Evolutionary conservation across 441 rosid species (phyloP).

Genomic region (Arabidopsis hybrid): DNA sequence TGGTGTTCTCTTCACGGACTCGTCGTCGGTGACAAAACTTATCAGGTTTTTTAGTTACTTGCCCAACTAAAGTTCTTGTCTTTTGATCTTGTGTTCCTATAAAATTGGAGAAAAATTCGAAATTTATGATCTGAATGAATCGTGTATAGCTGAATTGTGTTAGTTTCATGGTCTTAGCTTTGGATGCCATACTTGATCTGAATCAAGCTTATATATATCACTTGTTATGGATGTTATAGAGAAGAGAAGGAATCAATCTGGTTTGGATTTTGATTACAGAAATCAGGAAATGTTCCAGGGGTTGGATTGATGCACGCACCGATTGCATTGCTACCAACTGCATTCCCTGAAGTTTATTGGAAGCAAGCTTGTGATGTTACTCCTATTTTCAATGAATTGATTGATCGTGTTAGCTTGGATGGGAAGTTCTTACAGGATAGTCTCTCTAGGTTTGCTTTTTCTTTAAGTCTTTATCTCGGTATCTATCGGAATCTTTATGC

Average conservation of each 20-base stretch:
- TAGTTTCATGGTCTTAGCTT: too few species aligned
- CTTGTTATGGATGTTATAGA: constrained; percentile 21
- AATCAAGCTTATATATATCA: constrained; percentile 7
- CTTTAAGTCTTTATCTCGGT: not conserved
- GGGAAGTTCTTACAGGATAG: constrained; percentile 83
- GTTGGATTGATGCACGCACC: constrained; percentile 96
- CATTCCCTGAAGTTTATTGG: constrained; percentile 81
- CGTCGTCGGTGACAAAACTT: constrained; percentile 81
- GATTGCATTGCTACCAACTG: constrained; percentile 74
- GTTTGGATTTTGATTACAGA: constrained; percentile 52
- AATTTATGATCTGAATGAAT: not conserved
- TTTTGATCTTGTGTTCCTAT: constrained; percentile 1
- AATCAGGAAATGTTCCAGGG: constrained; percentile 90
- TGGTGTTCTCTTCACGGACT: constrained; percentile 98
- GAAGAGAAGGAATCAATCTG: not conserved
- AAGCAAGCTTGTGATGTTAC: constrained; percentile 90
- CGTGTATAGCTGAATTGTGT: constrained; percentile 8
- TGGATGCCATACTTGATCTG: not conserved
- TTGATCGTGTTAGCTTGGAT: constrained; percentile 97
- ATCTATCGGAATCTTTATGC: not conserved
- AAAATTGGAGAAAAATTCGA: not conserved
- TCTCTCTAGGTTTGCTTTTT: constrained; percentile 69
- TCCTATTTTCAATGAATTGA: constrained; percentile 90
- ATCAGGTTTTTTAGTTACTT: constrained; percentile 58
- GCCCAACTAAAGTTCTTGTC: constrained; percentile 13